Evolutionary conservation across 805 yeast species (phyloP).

Genomic region (Sugiyamaella boreocaroliniensis): DNA sequence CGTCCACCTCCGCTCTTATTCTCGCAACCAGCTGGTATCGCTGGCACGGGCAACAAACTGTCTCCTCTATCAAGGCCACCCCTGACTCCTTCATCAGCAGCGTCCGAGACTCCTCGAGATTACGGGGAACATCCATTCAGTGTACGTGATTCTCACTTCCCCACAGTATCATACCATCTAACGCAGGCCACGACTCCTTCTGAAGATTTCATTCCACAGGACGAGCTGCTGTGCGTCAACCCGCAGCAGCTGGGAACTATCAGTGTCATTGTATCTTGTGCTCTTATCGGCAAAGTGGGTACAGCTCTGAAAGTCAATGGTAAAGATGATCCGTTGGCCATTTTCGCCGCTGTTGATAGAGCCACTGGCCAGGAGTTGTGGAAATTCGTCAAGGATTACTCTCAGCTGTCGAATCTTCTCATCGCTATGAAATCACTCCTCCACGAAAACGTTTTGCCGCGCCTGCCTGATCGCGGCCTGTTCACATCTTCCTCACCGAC

Average conservation of each 20-base stretch:
- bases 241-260: slow-evolving; percentile 26
- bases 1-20: neutral
- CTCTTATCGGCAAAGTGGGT: slow-evolving; percentile 15
- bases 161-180: neutral
- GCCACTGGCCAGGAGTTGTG: slow-evolving; percentile 62
- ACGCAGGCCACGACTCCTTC: neutral
- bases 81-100: neutral
- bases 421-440: slow-evolving; percentile 43
- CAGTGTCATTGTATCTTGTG: slow-evolving; percentile 20
- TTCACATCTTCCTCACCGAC: slow-evolving; percentile 55
- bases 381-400: slow-evolving; percentile 58
- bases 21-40: neutral
- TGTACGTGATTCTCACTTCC: neutral
- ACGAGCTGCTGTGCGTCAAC: neutral
- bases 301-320: slow-evolving; percentile 32
- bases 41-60: neutral
- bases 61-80: neutral
- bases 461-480: slow-evolving; percentile 56
- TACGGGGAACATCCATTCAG: neutral
- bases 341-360: slow-evolving; percentile 59
- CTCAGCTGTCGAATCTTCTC: slow-evolving; percentile 59
- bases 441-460: slow-evolving; percentile 39
- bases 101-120: neutral
- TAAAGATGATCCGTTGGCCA: slow-evolving; percentile 47
- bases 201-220: neutral